Base-by-base conservation (phyloP, 129 eudicot genomes). In the Lactuca sativa region DNA sequence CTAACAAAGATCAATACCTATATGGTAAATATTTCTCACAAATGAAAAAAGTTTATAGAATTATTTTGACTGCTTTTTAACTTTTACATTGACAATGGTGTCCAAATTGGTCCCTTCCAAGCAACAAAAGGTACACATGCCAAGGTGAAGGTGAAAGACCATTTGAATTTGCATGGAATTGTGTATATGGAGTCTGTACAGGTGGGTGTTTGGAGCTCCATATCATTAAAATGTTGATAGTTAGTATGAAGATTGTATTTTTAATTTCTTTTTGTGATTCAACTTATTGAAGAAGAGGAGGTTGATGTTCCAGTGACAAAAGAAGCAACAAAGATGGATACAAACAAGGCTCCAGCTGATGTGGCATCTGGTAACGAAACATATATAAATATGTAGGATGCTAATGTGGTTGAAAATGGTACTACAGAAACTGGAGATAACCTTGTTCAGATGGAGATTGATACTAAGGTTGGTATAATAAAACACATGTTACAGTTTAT, bases 221-320 rank as follows among this genome's bases (percentile, higher is more conserved):
- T 5, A 59, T 1, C 3, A 18, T 7, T 31, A 13, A 11, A n/a
- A 30, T 43, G 60, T 62, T 44, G 56, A 33, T 55, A 14, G 7
- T 25, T 31, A 33, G 36, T 53, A 13, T 1, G 33, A 15, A 10
- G 44, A 55, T 40, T 3, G 44, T 1, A 12, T 67, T 34, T 60
- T 7, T 49, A 4, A n/a, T 61, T 65, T 21, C 30, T 16, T 6
- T 3, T 4, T 47, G 13, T 63, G 33, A 17, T 59, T 66, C 83
- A 92, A 96, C 90, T 93, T 40, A 71, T 89, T 69, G 98, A 93
- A 74, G 98, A 93, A 81, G 95, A 93, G 62, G 96, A 92, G 59
- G 78, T 71, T 56, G 96, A 93, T 38, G 85, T 93, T 21, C 92
- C 95, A 18, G 96, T 89, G 56, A 74, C 72, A 0, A 92, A 89